These are phyloP conservation scores for Hyaloscypha variabilis DNA, from an alignment of 495 filamentous ascomycete species.

Conservation along the genomic window DNA sequence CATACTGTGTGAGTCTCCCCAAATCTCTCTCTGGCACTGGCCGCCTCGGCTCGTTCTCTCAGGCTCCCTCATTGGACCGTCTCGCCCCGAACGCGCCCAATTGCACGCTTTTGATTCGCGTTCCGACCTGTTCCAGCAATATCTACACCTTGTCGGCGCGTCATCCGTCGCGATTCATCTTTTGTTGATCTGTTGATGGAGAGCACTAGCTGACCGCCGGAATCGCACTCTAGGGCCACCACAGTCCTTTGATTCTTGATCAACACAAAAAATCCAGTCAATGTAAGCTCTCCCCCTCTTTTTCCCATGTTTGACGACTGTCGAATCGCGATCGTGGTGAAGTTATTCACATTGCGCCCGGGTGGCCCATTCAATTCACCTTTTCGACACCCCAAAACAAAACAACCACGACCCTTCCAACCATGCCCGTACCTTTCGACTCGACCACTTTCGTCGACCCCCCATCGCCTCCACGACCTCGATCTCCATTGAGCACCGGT, in stretches of 20 bases:
- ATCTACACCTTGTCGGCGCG: conserved; percentile 19
- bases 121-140: conserved; percentile 2
- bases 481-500: conserved; percentile 29
- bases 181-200: conserved; percentile 23
- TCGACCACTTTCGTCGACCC: conserved; percentile 1
- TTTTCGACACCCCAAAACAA: conserved; percentile 1
- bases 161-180: conserved; percentile 18
- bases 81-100: conserved; percentile 21
- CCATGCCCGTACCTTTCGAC: neutral
- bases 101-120: conserved; percentile 14
- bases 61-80: conserved; percentile 20
- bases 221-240: conserved; percentile 21
- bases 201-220: conserved; percentile 13
- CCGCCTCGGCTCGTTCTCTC: neutral
- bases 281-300: conserved; percentile 18
- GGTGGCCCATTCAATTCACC: conserved; percentile 5
- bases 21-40: too few species aligned
- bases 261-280: conserved; percentile 13
- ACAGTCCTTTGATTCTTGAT: conserved; percentile 4
- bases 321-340: conserved; percentile 16
- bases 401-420: conserved; percentile 5
- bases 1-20: neutral
- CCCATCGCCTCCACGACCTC: neutral
- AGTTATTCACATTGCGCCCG: conserved; percentile 29
- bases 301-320: conserved; percentile 14